Evolutionary conservation across 345 rosid genomes (phyloP).

Genomic region (Eucalyptus dawsonii): DNA sequence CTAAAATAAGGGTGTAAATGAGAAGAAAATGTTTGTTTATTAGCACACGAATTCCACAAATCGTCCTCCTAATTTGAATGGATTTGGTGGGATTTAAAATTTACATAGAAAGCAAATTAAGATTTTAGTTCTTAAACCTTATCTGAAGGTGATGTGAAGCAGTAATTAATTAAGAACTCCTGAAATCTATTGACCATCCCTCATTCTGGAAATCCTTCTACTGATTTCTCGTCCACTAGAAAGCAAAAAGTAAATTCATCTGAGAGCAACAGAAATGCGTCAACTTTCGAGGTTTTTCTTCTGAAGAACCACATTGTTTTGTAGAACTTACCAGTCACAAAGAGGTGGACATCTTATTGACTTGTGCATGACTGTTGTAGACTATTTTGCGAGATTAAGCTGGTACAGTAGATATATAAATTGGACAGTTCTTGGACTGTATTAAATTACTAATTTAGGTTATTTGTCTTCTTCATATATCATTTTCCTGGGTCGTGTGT

Average conservation of each 20-base stretch:
- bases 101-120: not conserved
- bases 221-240: not conserved
- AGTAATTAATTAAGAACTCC: not conserved
- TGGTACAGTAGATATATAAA: too few relatives aligned
- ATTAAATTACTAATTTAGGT: too few relatives aligned
- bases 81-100: not conserved
- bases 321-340: not conserved
- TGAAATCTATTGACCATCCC: not conserved
- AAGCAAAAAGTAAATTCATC: not conserved
- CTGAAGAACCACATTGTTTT: not conserved
- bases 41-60: not conserved
- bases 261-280: not conserved
- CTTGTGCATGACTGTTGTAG: accelerated
- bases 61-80: not conserved
- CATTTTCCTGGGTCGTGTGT: too few relatives aligned
- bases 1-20: too few relatives aligned
- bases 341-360: too few relatives aligned
- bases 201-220: not conserved
- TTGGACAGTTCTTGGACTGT: accelerated
- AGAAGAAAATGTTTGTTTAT: not conserved
- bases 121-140: not conserved
- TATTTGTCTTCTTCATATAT: too few relatives aligned
- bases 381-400: too few relatives aligned
- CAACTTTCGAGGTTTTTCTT: not conserved
- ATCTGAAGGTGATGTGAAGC: not conserved